These are phyloP conservation scores for Myxozyma udenii DNA, from an alignment of 805 yeast genomes.

Conservation along the genomic window DNA sequence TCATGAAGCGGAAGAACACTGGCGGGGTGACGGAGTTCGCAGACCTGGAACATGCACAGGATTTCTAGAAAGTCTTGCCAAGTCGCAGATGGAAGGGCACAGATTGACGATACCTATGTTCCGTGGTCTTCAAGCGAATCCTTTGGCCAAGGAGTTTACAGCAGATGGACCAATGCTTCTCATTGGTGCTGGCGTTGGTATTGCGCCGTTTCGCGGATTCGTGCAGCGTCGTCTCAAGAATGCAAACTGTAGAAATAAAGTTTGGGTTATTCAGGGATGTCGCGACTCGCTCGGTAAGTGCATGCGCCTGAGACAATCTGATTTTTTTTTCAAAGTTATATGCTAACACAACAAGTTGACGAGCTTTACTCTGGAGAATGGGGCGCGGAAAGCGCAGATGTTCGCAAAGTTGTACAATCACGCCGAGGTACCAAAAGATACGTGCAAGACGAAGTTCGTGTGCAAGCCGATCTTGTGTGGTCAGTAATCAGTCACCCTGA, in stretches of 20 bases:
- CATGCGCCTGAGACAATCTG: not conserved
- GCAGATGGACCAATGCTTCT: constrained; percentile 35
- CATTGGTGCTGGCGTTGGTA: constrained; percentile 36
- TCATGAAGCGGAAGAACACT: constrained; percentile 30
- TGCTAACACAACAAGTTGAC: constrained; percentile 22
- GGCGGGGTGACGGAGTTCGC: constrained; percentile 19
- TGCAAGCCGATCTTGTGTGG: constrained; percentile 32
- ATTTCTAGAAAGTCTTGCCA: constrained; percentile 29
- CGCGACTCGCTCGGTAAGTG: constrained; percentile 30
- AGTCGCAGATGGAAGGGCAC: constrained; percentile 10
- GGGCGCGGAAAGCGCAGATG: constrained; percentile 31
- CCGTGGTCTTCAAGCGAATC: constrained; percentile 34
- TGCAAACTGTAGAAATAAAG: constrained; percentile 33
- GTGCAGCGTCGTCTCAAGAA: constrained; percentile 34
- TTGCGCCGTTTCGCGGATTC: constrained; percentile 35
- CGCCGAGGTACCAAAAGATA: constrained; percentile 32
- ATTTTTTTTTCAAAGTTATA: not conserved
- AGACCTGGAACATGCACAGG: constrained; percentile 32
- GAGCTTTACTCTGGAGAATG: constrained; percentile 35
- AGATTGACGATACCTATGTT: constrained; percentile 27
- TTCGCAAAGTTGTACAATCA: constrained; percentile 33
- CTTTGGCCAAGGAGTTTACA: constrained; percentile 32
- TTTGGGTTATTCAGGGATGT: constrained; percentile 35
- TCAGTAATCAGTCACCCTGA: constrained; percentile 32
- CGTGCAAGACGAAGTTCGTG: constrained; percentile 33